Evolutionary conservation across 2,329 filamentous ascomycete species (phyloP).

Genomic region (Hymenoscyphus albidus): DNA sequence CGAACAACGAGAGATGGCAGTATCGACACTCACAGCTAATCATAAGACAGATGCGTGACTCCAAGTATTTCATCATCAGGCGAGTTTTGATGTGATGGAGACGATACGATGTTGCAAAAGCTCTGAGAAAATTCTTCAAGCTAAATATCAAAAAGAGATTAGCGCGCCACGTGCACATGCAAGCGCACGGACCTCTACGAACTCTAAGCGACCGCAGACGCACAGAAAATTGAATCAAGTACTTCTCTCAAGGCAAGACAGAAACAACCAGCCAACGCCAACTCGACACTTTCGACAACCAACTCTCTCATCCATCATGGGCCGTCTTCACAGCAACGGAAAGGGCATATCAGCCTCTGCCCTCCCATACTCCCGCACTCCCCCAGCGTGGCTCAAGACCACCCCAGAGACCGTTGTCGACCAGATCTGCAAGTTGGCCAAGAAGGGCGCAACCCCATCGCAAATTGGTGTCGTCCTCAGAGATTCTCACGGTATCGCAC

Average conservation of each 20-base stretch:
- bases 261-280: constrained; percentile 17
- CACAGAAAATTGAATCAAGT: not conserved
- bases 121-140: not conserved
- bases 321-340: constrained; percentile 98
- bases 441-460: constrained; percentile 97
- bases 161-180: not conserved
- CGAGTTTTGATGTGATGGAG: not conserved
- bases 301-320: constrained; percentile 57
- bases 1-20: not conserved
- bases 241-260: not conserved
- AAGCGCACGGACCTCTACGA: too few relatives aligned
- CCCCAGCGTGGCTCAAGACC: constrained; percentile 97
- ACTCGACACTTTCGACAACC: constrained; percentile 24
- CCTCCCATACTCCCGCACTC: constrained; percentile 90
- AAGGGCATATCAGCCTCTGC: constrained; percentile 98
- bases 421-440: constrained; percentile 98
- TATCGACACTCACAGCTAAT: too few relatives aligned
- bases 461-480: constrained; percentile 99
- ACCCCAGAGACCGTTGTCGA: constrained; percentile 97
- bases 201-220: not conserved
- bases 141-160: not conserved
- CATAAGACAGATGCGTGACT: not conserved
- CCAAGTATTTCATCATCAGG: not conserved
- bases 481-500: constrained; percentile 96
- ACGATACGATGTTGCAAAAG: not conserved